Base-by-base conservation (phyloP, 208 protist genomes). In the Crithidia acanthocephali region DNA sequence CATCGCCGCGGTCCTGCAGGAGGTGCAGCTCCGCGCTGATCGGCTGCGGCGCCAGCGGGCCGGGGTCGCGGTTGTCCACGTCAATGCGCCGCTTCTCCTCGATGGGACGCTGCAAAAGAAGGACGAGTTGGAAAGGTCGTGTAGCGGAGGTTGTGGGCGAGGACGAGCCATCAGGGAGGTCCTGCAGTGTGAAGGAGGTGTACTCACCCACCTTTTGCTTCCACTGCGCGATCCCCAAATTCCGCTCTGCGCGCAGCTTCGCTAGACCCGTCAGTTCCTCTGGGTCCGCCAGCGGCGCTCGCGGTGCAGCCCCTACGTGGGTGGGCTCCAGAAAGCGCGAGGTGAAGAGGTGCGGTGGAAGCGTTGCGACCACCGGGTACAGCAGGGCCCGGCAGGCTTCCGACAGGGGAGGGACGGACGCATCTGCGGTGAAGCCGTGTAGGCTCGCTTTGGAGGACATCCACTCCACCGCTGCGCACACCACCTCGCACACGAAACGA, bases 11-110 rank as follows among this genome's bases (percentile, higher is more conserved):
- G 64, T 96, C 91, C 6, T 61, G 80, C 35, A 87, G 53, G 16
- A 94, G 63, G 61, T 94, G 88, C 50, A 96, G 53, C 69, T 93
- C 83, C 2, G 83, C 84, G 20, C 72, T 74, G 27, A 88, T 83
- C 15, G 88, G 86, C 72, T 83, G 77, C 23, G 81, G 81, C 16
- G 51, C 15, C 33, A 68, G 70, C 60, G 72, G 76, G 18, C 83
- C 76, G 20, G 63, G 65, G 33, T 88, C 66, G n/a, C 72, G 47
- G 68, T 83, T 72, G 58, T 91, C 76, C 10, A 81, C 42, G 32
- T 74, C 76, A 32, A 90, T 50, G n/a, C 74, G 69, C 55, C 56
- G 30, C 61, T 89, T 90, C 10, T 75, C 68, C 3, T 76, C 63
- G 62, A 81, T 63, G 3, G 67, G 84, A 22, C 72, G 75, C 72